Conservation (phyloP, 73 alveolate species). For the Stentor coeruleus region DNA sequence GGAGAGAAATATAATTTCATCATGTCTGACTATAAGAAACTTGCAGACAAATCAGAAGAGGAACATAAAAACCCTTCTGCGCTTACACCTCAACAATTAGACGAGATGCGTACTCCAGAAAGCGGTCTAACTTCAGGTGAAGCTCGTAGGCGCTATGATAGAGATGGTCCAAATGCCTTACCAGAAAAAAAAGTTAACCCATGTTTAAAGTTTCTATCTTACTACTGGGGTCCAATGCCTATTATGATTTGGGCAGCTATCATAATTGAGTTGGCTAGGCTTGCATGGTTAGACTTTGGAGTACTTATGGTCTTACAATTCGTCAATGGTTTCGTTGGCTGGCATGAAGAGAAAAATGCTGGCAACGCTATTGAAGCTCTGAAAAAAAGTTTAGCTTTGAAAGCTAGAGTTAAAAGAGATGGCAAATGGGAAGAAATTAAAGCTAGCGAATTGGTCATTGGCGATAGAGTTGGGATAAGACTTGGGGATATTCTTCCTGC, state of each 20-base stretch:
- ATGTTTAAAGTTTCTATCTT: conserved; percentile 4
- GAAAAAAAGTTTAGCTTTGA: conserved; percentile 10
- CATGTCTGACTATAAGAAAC: conserved; percentile 11
- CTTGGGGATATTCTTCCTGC: conserved; percentile 53
- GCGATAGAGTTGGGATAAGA: conserved; percentile 15
- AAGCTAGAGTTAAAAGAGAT: conserved; percentile 20
- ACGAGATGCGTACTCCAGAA: conserved; percentile 11
- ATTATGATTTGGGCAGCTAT: conserved; percentile 21
- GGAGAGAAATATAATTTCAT: neutral
- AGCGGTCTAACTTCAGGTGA: neutral
- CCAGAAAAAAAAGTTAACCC: conserved; percentile 24
- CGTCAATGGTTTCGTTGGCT: conserved; percentile 22
- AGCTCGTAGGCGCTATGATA: neutral
- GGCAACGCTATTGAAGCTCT: conserved; percentile 26
- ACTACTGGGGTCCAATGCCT: conserved; percentile 28
- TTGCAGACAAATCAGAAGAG: conserved; percentile 17
- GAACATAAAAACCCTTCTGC: neutral
- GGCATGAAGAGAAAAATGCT: conserved; percentile 27
- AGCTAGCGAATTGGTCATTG: neutral
- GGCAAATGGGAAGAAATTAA: conserved; percentile 10
- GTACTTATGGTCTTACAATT: conserved; percentile 18
- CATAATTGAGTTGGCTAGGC: conserved; percentile 8
- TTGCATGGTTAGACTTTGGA: neutral
- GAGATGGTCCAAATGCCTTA: conserved; percentile 21
- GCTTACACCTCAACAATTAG: conserved; percentile 10